Conservation (phyloP, 495 filamentous ascomycete genomes). For the Daldinia bambusicola region DNA sequence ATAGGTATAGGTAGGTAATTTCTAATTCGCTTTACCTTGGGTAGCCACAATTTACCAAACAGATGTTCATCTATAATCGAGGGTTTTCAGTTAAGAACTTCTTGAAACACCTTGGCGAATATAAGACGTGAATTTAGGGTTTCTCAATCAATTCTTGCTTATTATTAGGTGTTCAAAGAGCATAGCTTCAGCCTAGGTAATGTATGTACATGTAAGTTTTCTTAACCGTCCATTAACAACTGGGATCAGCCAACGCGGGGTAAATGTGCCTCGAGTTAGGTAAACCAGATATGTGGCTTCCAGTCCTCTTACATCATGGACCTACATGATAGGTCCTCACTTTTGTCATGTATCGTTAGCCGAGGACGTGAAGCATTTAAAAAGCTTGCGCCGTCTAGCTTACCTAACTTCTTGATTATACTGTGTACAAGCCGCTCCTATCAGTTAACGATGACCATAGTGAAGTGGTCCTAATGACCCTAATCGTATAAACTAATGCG, state of each 20-base stretch:
- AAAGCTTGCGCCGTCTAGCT: not conserved
- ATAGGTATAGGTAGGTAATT: too few species aligned
- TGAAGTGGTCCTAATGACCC: not conserved
- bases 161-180: not conserved
- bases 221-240: not conserved
- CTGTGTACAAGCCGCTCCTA: not conserved
- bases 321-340: slow-evolving; percentile 5
- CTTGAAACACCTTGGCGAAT: too few species aligned
- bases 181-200: not conserved
- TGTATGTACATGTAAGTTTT: not conserved
- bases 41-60: too few species aligned
- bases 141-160: not conserved
- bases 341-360: slow-evolving; percentile 9
- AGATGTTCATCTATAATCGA: too few species aligned
- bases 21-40: too few species aligned
- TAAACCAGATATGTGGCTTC: slow-evolving; percentile 1
- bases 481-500: not conserved
- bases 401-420: not conserved
- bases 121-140: not conserved
- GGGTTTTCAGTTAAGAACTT: too few species aligned
- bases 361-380: slow-evolving; percentile 2
- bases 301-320: not conserved
- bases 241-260: slow-evolving; percentile 19
- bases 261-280: slow-evolving; percentile 14
- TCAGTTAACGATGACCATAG: not conserved